Evolutionary conservation across 2,329 filamentous ascomycete genomes (phyloP).

Genomic region (Didymellaceae sp.): DNA sequence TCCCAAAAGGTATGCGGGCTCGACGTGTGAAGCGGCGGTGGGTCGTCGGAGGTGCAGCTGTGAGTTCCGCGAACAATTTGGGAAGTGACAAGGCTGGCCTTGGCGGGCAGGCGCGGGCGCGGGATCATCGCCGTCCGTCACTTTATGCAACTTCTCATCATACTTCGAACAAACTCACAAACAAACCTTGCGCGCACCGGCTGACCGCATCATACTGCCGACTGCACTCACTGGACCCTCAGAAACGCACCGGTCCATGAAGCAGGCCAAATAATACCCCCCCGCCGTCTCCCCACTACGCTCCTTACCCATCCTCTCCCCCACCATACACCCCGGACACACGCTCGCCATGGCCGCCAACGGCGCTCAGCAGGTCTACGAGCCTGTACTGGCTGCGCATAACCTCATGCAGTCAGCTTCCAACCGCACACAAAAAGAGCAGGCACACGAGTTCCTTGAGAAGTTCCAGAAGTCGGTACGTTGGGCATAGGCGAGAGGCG

Average conservation of each 20-base stretch:
- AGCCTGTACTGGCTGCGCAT: constrained; percentile 85
- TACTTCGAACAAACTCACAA: constrained; percentile 24
- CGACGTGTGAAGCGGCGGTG: constrained; percentile 16
- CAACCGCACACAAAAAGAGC: constrained; percentile 81
- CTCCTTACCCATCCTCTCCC: constrained; percentile 21
- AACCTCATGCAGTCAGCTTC: constrained; percentile 87
- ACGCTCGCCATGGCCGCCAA: constrained; percentile 69
- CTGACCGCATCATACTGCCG: neutral
- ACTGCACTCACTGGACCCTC: constrained; percentile 7
- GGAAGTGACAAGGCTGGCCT: constrained; percentile 34
- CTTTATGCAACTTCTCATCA: constrained; percentile 38
- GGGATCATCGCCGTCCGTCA: constrained; percentile 28
- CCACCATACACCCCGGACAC: constrained; percentile 27
- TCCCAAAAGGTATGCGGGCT: neutral
- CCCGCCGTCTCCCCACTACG: constrained; percentile 34
- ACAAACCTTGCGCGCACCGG: constrained; percentile 16
- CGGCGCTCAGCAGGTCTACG: constrained; percentile 73
- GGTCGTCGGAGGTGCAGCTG: constrained; percentile 28
- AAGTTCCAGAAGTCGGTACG: constrained; percentile 97
- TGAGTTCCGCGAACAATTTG: constrained; percentile 36
- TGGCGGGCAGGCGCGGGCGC: constrained; percentile 30
- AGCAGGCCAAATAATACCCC: constrained; percentile 32
- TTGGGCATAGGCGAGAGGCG: constrained; percentile 29
- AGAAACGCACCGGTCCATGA: constrained; percentile 29
- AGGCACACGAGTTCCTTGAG: constrained; percentile 89